Conservation (phyloP, 176 grass and related monocot genomes). For the Luzula sylvatica region DNA sequence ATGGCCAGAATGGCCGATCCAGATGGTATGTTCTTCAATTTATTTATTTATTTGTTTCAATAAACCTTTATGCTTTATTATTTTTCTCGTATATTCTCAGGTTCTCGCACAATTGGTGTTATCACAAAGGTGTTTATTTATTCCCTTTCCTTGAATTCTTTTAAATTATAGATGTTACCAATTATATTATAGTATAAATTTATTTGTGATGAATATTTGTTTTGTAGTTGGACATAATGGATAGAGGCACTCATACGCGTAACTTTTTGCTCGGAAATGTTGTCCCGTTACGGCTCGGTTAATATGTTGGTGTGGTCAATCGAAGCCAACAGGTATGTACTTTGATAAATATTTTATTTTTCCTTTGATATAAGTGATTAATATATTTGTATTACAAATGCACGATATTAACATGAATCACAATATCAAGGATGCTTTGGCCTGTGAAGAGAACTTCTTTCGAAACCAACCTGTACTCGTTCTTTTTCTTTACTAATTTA, state of each 20-base stretch:
- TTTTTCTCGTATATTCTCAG: too few species aligned
- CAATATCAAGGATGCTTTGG: constrained; percentile 86
- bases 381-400: too few species aligned
- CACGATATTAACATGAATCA: constrained; percentile 81
- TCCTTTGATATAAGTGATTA: too few species aligned
- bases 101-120: constrained; percentile 96
- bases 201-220: too few species aligned
- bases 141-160: constrained; percentile 5
- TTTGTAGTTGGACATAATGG: constrained; percentile 98
- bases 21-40: constrained; percentile 49
- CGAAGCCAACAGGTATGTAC: constrained; percentile 70
- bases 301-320: constrained; percentile 85
- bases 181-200: not conserved
- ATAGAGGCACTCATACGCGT: constrained; percentile 88
- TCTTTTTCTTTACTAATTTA: not conserved
- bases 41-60: constrained; percentile 5
- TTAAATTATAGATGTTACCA: not conserved
- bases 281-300: constrained; percentile 80
- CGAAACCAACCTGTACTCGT: constrained; percentile 56
- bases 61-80: too few species aligned
- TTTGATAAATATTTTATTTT: not conserved
- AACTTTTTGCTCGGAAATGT: too few species aligned
- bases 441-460: constrained; percentile 80
- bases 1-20: constrained; percentile 88
- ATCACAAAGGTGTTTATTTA: constrained; percentile 81